Evolutionary conservation across 225 moss, liverwort and hornwort genomes (phyloP), one percentile per base, ranked within the genome.

Genomic region (Climacium dendroides): DNA sequence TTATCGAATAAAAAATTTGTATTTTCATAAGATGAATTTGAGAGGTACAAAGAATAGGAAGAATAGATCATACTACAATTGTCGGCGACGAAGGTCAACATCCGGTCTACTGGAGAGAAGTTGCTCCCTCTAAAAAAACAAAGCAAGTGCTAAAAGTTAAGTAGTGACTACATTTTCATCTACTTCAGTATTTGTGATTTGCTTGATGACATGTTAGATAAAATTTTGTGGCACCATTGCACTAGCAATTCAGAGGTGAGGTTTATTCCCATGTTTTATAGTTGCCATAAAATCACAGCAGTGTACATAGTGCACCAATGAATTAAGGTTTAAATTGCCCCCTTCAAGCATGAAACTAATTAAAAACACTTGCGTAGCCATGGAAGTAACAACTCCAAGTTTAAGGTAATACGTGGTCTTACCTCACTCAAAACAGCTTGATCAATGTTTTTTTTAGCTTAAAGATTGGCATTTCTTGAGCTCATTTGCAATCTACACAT

Each of bases 21-120:
- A 70, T n/a, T 60, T n/a, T 8, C 34, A 26, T 19, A 59, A 78
- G 55, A 72, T 66, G 18, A 74, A 66, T 26, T 71, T 50, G 14
- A 29, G 55, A 72, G 57, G 57, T 70, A 64, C 14, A 70, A 75
- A 62, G 73, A 45, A 72, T 53, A 53, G 39, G 25, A 60, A 83
- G 80, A 59, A 58, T 19, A 74, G 72, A 72, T 85, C 93, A 76
- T 95, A 98, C 98, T 99, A 95, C 86, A 99, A 89, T 82, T 95
- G 96, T 81, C 94, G 94, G 34, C 96, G 94, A 77, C 97, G 95
- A 78, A 94, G 77, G 35, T 97, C 95, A 74, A 86, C 94, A 83
- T 96, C 97, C 82, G 96, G 95, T 76, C 99, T 97, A 88, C 99
- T 96, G 26, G 95, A 93, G 54, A 99, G 93, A 65, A 99, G 94